These are phyloP conservation scores for Exophiala calicioides DNA, from an alignment of 2,329 filamentous ascomycete genomes.

Conservation along the genomic window DNA sequence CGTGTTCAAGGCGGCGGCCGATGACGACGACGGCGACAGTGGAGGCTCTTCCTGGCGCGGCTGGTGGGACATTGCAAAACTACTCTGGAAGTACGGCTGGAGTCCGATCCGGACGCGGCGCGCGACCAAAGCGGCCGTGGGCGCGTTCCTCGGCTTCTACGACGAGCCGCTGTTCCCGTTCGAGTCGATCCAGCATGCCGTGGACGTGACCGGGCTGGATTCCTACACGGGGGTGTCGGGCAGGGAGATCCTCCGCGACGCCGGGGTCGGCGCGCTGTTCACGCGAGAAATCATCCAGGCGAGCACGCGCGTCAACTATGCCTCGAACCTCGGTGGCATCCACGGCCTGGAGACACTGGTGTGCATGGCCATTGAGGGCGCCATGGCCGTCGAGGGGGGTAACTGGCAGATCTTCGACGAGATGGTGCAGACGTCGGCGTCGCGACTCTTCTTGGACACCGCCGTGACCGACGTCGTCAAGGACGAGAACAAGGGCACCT, in stretches of 20 bases:
- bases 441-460: conserved; percentile 65
- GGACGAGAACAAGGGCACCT: conserved; percentile 39
- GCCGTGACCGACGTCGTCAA: conserved; percentile 63
- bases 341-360: conserved; percentile 91
- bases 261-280: conserved; percentile 68
- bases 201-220: conserved; percentile 66
- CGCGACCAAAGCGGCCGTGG: conserved; percentile 70
- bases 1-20: conserved; percentile 65
- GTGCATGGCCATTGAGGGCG: conserved; percentile 84
- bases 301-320: conserved; percentile 91
- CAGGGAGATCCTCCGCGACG: conserved; percentile 67
- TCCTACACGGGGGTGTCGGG: conserved; percentile 71
- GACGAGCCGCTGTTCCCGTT: conserved; percentile 82
- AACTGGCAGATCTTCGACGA: conserved; percentile 94
- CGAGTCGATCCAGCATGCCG: conserved; percentile 68
- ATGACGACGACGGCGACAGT: conserved; percentile 43
- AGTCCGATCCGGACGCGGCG: conserved; percentile 72
- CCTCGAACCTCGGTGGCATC: conserved; percentile 80
- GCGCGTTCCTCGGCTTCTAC: conserved; percentile 77
- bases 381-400: conserved; percentile 75
- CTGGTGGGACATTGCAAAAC: conserved; percentile 79
- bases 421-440: conserved; percentile 69
- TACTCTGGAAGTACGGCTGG: conserved; percentile 83
- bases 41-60: conserved; percentile 36
- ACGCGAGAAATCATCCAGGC: conserved; percentile 83